These are phyloP conservation scores for Beauveria medogensis DNA, from an alignment of 2,329 filamentous ascomycete species.

Conservation along the genomic window DNA sequence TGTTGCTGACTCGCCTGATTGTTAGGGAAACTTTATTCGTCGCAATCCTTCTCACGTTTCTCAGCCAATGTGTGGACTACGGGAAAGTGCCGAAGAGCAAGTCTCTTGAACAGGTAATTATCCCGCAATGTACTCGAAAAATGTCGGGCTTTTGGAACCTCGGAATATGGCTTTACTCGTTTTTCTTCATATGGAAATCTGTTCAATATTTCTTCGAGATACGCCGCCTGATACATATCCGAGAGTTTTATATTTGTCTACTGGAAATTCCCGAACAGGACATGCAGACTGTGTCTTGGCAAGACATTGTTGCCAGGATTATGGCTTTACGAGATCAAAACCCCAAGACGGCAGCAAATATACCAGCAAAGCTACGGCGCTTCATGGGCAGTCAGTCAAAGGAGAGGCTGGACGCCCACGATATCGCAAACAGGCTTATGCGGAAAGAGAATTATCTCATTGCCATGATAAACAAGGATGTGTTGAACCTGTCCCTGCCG, in stretches of 20 bases:
- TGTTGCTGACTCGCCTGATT: not conserved
- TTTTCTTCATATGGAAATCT: slow-evolving; percentile 77
- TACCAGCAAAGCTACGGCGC: slow-evolving; percentile 42
- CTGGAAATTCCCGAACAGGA: slow-evolving; percentile 75
- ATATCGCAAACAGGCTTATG: slow-evolving; percentile 96
- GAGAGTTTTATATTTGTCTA: slow-evolving; percentile 77
- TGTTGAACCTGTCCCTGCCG: slow-evolving; percentile 78
- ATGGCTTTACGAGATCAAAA: slow-evolving; percentile 82
- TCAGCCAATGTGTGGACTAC: slow-evolving; percentile 83
- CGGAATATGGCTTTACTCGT: slow-evolving; percentile 73
- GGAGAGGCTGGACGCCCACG: slow-evolving; percentile 88
- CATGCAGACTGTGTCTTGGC: slow-evolving; percentile 92
- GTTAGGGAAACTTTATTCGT: slow-evolving; percentile 71
- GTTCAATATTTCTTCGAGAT: slow-evolving; percentile 68
- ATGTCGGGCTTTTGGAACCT: slow-evolving; percentile 74
- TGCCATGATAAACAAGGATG: slow-evolving; percentile 93
- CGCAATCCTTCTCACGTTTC: slow-evolving; percentile 71
- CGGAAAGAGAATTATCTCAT: slow-evolving; percentile 95
- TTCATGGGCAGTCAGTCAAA: slow-evolving; percentile 78
- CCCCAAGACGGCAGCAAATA: slow-evolving; percentile 61
- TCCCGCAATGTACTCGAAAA: slow-evolving; percentile 65
- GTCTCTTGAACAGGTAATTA: slow-evolving; percentile 43
- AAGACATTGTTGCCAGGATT: slow-evolving; percentile 76
- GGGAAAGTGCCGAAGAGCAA: slow-evolving; percentile 59
- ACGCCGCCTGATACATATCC: slow-evolving; percentile 65